A percentile compares a stretch with the other conserved stretches of the same genome.
Evolutionary conservation across 495 filamentous ascomycete species (phyloP).

Genomic region (Podospora anserina): DNA sequence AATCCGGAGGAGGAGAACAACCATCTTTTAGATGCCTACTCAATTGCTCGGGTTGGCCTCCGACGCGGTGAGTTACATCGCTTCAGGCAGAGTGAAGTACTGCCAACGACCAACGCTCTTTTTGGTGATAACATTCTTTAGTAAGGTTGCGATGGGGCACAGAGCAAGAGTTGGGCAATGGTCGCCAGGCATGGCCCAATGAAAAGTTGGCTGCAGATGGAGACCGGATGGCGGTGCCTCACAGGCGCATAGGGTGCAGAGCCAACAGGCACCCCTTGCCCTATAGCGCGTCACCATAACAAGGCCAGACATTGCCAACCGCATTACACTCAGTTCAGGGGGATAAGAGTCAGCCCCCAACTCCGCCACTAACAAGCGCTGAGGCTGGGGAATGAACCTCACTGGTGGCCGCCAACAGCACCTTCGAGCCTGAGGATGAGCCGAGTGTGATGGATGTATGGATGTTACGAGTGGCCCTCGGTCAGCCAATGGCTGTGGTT

Average conservation of each 20-base stretch:
- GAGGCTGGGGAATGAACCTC: no score
- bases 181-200: neutral
- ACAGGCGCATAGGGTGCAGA: neutral
- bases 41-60: neutral
- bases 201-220: neutral
- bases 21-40: neutral
- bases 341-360: no score
- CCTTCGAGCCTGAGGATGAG: no score
- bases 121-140: neutral
- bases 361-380: no score
- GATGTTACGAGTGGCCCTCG: no score
- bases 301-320: neutral
- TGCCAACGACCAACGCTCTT: neutral
- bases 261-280: neutral
- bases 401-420: no score
- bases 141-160: neutral
- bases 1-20: neutral
- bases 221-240: neutral
- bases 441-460: no score
- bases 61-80: neutral
- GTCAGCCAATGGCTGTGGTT: no score
- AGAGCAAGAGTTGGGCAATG: neutral
- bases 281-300: neutral
- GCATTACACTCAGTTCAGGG: no score
- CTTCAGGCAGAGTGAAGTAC: neutral